Evolutionary conservation across 2,329 filamentous ascomycete genomes (phyloP).

Genomic region (Fusarium subglutinans): DNA sequence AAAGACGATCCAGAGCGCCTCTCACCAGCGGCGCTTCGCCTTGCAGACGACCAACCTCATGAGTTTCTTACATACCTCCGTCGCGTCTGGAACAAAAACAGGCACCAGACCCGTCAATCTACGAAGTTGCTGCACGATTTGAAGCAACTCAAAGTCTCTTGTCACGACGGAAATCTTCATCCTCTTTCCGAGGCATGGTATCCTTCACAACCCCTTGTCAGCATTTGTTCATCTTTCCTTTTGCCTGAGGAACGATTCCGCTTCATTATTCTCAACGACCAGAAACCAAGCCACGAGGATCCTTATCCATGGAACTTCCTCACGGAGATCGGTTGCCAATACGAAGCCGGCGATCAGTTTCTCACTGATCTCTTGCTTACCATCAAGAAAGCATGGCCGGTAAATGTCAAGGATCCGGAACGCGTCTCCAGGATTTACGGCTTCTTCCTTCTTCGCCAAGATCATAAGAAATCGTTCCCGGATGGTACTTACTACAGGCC

Average conservation of each 20-base stretch:
- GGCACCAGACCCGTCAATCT: background rate
- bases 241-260: background rate
- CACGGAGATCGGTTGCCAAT: background rate
- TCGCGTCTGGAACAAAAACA: background rate
- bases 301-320: background rate
- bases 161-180: background rate
- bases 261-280: background rate
- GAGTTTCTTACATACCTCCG: background rate
- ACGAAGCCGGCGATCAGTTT: background rate
- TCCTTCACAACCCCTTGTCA: background rate
- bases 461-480: background rate
- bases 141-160: background rate
- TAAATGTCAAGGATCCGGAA: background rate
- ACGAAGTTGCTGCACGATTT: background rate
- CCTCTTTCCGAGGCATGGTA: background rate
- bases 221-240: background rate
- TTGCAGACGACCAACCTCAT: background rate
- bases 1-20: background rate
- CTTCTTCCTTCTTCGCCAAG: background rate
- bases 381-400: background rate
- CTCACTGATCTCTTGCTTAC: background rate
- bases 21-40: background rate
- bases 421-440: background rate
- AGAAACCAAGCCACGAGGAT: background rate
- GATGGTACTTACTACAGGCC: background rate